Base-by-base conservation (phyloP, 176 grass and related monocot species). In the Zoysia pacifica region DNA sequence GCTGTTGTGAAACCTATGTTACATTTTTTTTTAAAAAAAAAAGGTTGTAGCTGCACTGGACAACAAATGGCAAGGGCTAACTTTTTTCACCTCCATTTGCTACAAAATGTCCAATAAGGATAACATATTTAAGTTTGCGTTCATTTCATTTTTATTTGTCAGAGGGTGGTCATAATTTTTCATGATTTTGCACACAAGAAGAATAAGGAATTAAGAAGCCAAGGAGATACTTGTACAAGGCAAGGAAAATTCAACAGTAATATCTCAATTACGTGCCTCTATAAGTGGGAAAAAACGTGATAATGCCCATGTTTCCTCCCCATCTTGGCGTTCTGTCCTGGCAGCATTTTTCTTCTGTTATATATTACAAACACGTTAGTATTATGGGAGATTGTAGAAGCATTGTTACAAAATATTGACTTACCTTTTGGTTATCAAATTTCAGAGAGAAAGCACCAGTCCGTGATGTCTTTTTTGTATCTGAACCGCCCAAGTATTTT, bases 261-360 rank as follows among this genome's bases (percentile, higher is more conserved):
- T 15, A 72, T 41, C 46, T 20, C 18, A 38, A 53, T 68, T 14
- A 45, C 46, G 3, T 97, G 89, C 94, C 91, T 97, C 91, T 61
- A 97, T 87, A 81, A 94, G 73, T 6, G 94, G 94, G 83, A 77
- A 94, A 76, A 97, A 97, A 72, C 91, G 87, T 82, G 86, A 94
- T 62, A 97, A 76, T 55, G 89, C 86, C 91, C 87, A 97, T 74
- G 65, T 80, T 82, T 94, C 89, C 66, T 94, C 94, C 20, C 88
- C 87, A 72, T 87, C 91, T 2, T 77, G 85, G 10, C 86, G 84
- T 56, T 94, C 94, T 86, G 87, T 87, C 76, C 91, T 90, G 9
- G 83, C 79, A 80, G 94, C 86, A 86, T 94, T 88, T 83, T 97
- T 97, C 69, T 97, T 97, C 89, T 97, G 87, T 15, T 47, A 65